These are phyloP conservation scores for Penicillium sp. DNA, from an alignment of 2,329 filamentous ascomycete genomes.

Conservation along the genomic window DNA sequence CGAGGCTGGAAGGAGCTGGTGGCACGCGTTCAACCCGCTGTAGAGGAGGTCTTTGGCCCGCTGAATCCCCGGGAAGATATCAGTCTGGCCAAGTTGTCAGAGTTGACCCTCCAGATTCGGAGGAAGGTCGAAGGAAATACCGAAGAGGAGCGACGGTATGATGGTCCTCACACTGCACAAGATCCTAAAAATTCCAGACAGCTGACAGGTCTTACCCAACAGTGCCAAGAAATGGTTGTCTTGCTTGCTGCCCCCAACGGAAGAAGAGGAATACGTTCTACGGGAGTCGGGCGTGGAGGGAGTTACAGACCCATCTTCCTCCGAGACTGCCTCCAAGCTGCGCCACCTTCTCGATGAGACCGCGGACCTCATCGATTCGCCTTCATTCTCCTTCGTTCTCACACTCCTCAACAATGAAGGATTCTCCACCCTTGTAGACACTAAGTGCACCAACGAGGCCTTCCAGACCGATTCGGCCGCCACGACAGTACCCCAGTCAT, in stretches of 20 bases:
- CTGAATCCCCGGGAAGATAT: slow-evolving; percentile 88
- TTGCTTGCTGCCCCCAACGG: slow-evolving; percentile 77
- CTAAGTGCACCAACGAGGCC: slow-evolving; percentile 75
- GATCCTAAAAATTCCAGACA: slow-evolving; percentile 26
- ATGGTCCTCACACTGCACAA: not conserved
- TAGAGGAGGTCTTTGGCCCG: slow-evolving; percentile 85
- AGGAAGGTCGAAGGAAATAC: slow-evolving; percentile 80
- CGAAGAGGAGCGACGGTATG: slow-evolving; percentile 62
- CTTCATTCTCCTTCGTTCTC: slow-evolving; percentile 83
- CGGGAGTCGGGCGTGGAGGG: slow-evolving; percentile 76
- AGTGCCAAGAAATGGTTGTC: slow-evolving; percentile 73
- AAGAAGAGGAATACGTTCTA: slow-evolving; percentile 81
- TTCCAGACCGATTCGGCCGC: slow-evolving; percentile 62
- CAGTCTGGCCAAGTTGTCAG: slow-evolving; percentile 75
- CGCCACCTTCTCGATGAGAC: slow-evolving; percentile 92
- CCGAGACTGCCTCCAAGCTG: slow-evolving; percentile 57
- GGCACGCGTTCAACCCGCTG: slow-evolving; percentile 79
- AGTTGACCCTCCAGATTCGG: slow-evolving; percentile 80
- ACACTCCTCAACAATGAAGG: slow-evolving; percentile 83
- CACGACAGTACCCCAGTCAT: slow-evolving; percentile 49
- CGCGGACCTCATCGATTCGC: slow-evolving; percentile 91
- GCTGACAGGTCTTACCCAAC: slow-evolving; percentile 21
- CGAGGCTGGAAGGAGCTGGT: slow-evolving; percentile 83
- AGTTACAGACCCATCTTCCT: slow-evolving; percentile 42
- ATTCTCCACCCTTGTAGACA: slow-evolving; percentile 81